phyloP scores from a whole-genome alignment of 2,329 filamentous ascomycete genomes.

The Fusarium duplospermum region DNA sequence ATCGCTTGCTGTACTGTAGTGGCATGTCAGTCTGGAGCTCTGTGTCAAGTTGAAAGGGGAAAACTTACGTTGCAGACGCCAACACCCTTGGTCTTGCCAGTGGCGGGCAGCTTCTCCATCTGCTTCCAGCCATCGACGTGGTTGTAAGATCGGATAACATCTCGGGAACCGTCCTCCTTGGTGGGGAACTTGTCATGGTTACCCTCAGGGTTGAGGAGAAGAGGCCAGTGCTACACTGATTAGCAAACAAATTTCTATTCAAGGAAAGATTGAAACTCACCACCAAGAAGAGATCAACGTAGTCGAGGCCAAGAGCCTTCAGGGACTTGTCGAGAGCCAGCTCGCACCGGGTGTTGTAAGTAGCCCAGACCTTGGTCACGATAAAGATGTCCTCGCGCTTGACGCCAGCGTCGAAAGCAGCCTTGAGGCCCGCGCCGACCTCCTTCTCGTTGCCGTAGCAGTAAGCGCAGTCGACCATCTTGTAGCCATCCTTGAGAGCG shows the following conservation, averaged over 20 bases:
- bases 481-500: constrained; percentile 68
- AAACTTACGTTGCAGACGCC: constrained; percentile 64
- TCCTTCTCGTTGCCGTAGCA: constrained; percentile 86
- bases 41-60: background rate
- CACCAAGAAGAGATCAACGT: constrained; percentile 84
- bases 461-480: constrained; percentile 77
- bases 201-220: constrained; percentile 83
- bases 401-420: constrained; percentile 76
- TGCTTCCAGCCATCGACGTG: constrained; percentile 83
- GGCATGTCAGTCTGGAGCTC: background rate
- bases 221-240: constrained; percentile 74
- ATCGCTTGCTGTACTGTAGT: constrained; percentile 63
- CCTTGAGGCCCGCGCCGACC: constrained; percentile 81
- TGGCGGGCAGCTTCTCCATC: constrained; percentile 74
- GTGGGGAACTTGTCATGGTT: constrained; percentile 82
- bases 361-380: constrained; percentile 87
- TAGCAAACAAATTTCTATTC: background rate
- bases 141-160: constrained; percentile 75
- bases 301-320: constrained; percentile 79
- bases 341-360: constrained; percentile 78
- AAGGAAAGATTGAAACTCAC: constrained; percentile 45
- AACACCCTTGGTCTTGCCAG: constrained; percentile 67
- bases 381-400: constrained; percentile 86
- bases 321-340: constrained; percentile 79
- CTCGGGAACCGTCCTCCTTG: constrained; percentile 77